Percentiles rank a stretch among this genome's conserved stretches.
These are phyloP conservation scores for Termitomyces sp. DNA, from an alignment of 768 basidiomycete species.

Conservation along the genomic window DNA sequence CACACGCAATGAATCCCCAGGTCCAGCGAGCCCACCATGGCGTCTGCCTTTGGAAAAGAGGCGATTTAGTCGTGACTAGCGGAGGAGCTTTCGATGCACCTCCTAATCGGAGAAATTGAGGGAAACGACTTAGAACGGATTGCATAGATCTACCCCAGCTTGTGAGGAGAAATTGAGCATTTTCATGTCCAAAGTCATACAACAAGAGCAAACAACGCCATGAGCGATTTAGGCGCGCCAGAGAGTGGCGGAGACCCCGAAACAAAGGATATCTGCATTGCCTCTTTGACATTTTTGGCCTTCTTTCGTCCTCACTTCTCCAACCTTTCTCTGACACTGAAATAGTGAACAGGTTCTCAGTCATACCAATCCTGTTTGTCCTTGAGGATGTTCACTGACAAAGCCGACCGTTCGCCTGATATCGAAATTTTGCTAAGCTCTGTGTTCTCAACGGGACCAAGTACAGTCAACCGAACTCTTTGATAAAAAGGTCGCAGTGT, in stretches of 20 bases:
- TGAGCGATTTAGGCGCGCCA: background rate
- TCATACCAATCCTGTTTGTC: background rate
- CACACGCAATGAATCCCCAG: constrained; percentile 23
- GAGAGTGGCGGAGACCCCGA: background rate
- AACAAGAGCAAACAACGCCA: constrained; percentile 3
- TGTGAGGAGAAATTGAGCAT: background rate
- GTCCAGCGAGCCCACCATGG: constrained; percentile 28
- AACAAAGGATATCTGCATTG: background rate
- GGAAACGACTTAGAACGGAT: constrained; percentile 8
- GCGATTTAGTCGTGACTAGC: constrained; percentile 10
- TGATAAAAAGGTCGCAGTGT: background rate
- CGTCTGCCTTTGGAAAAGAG: constrained; percentile 24
- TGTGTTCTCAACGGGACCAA: constrained; percentile 4
- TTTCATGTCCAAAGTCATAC: background rate
- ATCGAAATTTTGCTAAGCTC: constrained; percentile 3
- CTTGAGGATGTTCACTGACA: background rate
- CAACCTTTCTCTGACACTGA: background rate
- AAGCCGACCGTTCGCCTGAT: constrained; percentile 5
- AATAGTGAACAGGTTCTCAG: background rate
- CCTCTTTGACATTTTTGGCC: constrained; percentile 9
- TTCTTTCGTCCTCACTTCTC: constrained; percentile 4
- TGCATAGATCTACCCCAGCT: constrained; percentile 2
- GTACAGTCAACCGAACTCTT: constrained; percentile 1
- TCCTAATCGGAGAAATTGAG: constrained; percentile 9
- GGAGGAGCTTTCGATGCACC: constrained; percentile 2